phyloP scores from a whole-genome alignment of 176 grass and related monocot genomes.

The Canna indica region DNA sequence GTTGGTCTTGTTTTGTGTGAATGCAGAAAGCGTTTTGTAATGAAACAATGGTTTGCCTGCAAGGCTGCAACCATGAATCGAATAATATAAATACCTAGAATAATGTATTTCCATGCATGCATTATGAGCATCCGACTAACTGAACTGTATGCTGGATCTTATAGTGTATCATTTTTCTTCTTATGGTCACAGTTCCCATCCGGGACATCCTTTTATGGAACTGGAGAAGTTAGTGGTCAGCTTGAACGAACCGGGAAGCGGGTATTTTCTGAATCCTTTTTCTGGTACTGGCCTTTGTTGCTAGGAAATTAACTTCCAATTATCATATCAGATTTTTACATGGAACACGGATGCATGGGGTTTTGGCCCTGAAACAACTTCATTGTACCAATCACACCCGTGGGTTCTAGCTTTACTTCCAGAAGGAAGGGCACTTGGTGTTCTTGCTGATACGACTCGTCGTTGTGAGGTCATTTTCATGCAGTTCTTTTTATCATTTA shows the following conservation, averaged over 20 bases:
- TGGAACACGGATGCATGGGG: conserved; percentile 97
- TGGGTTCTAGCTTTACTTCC: conserved; percentile 87
- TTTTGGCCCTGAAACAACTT: conserved; percentile 67
- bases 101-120: too few species aligned
- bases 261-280: conserved; percentile 32
- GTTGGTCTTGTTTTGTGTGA: too few species aligned
- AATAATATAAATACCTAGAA: too few species aligned
- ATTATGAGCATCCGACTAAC: too few species aligned
- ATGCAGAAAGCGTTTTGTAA: too few species aligned
- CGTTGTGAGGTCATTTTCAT: conserved; percentile 51
- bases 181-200: conserved; percentile 46
- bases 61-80: too few species aligned
- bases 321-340: conserved; percentile 60
- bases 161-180: background rate
- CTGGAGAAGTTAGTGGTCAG: conserved; percentile 81
- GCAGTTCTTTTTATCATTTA: background rate
- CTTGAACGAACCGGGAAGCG: conserved; percentile 88
- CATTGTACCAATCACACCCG: conserved; percentile 89
- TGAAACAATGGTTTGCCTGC: too few species aligned
- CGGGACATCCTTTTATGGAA: conserved; percentile 82
- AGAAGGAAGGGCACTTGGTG: conserved; percentile 64
- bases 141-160: background rate
- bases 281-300: background rate
- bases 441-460: conserved; percentile 78
- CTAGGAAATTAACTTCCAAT: background rate